Percentiles rank a stretch among this genome's conserved stretches.
phyloP scores from a whole-genome alignment of 2,329 filamentous ascomycete species.

The Fusarium devonianum region DNA sequence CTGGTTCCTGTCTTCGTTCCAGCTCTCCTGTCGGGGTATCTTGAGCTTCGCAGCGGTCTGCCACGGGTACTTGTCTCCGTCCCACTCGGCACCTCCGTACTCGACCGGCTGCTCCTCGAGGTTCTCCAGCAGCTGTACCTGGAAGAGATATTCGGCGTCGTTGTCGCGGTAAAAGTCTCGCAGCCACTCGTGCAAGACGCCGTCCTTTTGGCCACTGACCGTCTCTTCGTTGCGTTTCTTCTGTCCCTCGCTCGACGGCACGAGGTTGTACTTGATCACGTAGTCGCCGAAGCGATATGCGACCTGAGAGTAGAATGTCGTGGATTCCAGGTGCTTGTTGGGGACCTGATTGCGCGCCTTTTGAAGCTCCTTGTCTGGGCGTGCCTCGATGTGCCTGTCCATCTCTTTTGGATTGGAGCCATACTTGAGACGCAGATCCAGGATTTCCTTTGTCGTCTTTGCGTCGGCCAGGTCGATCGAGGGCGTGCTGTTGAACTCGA shows the following conservation, averaged over 20 bases:
- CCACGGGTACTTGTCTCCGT: not conserved
- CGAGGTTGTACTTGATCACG: not conserved
- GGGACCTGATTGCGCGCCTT: not conserved
- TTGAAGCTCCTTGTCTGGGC: not conserved
- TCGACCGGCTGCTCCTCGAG: not conserved
- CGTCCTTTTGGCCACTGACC: not conserved
- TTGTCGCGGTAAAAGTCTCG: not conserved
- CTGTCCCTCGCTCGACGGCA: not conserved
- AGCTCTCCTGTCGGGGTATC: not conserved
- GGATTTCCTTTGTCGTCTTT: not conserved
- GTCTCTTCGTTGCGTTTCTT: not conserved
- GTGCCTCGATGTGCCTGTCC: not conserved
- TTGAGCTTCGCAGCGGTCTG: not conserved
- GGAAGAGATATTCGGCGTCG: not conserved
- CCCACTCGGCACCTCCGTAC: not conserved
- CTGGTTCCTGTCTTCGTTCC: slow-evolving; percentile 3
- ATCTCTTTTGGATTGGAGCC: not conserved
- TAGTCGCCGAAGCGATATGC: not conserved
- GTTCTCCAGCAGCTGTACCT: not conserved
- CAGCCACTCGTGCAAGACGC: not conserved
- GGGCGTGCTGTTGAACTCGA: not conserved
- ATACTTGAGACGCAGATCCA: slow-evolving; percentile 1
- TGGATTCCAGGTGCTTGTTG: not conserved
- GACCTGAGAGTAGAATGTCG: slow-evolving; percentile 2
- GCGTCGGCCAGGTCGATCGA: not conserved